Evolutionary conservation across 2,329 filamentous ascomycete genomes (phyloP).

Genomic region (Cladosporium phlei): DNA sequence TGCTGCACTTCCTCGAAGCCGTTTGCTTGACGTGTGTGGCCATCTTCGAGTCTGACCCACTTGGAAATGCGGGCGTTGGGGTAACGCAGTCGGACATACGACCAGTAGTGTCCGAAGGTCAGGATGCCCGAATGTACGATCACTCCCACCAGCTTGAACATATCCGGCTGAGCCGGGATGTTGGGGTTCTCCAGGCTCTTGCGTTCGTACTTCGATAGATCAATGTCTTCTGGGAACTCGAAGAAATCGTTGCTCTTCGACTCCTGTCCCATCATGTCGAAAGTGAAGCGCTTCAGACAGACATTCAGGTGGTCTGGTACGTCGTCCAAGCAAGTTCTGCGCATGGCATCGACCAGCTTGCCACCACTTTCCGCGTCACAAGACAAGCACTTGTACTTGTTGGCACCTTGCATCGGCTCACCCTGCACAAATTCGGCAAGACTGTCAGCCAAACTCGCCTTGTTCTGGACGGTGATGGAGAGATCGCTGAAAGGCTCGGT

Average conservation of each 20-base stretch:
- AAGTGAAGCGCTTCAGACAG: conserved; percentile 85
- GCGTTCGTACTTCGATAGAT: conserved; percentile 88
- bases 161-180: conserved; percentile 57
- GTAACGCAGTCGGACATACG: conserved; percentile 74
- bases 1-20: conserved; percentile 67
- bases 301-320: conserved; percentile 93
- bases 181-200: conserved; percentile 67
- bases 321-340: conserved; percentile 79
- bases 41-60: conserved; percentile 95
- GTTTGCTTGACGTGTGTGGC: conserved; percentile 65
- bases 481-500: conserved; percentile 90
- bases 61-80: conserved; percentile 47
- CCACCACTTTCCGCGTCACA: conserved; percentile 60
- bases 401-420: conserved; percentile 92
- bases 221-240: conserved; percentile 74
- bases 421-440: conserved; percentile 93
- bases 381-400: conserved; percentile 94
- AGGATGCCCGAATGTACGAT: conserved; percentile 90
- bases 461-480: conserved; percentile 94
- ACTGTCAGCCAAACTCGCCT: conserved; percentile 76
- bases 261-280: conserved; percentile 68
- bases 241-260: conserved; percentile 97
- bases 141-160: conserved; percentile 91
- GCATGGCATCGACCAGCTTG: conserved; percentile 80
- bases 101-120: conserved; percentile 95